A percentile compares a stretch with the other conserved stretches of the same genome.
Evolutionary conservation across 2,329 filamentous ascomycete genomes (phyloP).

Genomic region (Colletotrichum sp.): DNA sequence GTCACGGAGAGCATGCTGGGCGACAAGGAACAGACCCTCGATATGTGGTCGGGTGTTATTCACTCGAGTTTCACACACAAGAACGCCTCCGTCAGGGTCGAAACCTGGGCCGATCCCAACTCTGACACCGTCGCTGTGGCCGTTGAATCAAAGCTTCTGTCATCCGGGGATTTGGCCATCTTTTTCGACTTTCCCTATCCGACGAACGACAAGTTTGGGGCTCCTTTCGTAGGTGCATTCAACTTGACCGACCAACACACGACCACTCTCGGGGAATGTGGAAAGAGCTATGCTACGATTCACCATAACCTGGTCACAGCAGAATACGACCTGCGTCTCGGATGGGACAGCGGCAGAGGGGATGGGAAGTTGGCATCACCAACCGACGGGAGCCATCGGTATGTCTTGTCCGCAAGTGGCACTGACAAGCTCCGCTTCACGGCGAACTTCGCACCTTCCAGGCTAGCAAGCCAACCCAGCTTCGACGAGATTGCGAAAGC

Average conservation of each 20-base stretch:
- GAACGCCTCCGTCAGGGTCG: slow-evolving; percentile 41
- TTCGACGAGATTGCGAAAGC: slow-evolving; percentile 31
- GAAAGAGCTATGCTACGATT: slow-evolving; percentile 38
- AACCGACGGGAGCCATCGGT: slow-evolving; percentile 44
- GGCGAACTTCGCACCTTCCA: slow-evolving; percentile 34
- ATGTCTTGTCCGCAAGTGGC: slow-evolving; percentile 37
- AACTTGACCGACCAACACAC: slow-evolving; percentile 50
- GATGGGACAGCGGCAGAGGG: slow-evolving; percentile 35
- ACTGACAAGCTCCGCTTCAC: slow-evolving; percentile 32
- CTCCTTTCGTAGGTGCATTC: slow-evolving; percentile 58
- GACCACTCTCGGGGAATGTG: slow-evolving; percentile 36
- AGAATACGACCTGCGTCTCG: slow-evolving; percentile 44
- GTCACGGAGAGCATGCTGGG: slow-evolving; percentile 45
- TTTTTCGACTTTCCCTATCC: slow-evolving; percentile 60
- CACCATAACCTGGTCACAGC: slow-evolving; percentile 47
- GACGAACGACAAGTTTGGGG: slow-evolving; percentile 56
- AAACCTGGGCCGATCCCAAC: slow-evolving; percentile 49
- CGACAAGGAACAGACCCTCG: slow-evolving; percentile 46
- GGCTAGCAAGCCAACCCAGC: slow-evolving; percentile 23
- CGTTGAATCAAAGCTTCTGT: slow-evolving; percentile 46
- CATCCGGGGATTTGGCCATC: slow-evolving; percentile 41
- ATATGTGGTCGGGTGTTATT: slow-evolving; percentile 53
- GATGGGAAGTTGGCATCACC: slow-evolving; percentile 37
- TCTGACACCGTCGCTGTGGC: slow-evolving; percentile 50
- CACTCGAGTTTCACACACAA: slow-evolving; percentile 48